phyloP scores from a whole-genome alignment of 768 basidiomycete genomes.

The Collybiopsis luxurians region DNA sequence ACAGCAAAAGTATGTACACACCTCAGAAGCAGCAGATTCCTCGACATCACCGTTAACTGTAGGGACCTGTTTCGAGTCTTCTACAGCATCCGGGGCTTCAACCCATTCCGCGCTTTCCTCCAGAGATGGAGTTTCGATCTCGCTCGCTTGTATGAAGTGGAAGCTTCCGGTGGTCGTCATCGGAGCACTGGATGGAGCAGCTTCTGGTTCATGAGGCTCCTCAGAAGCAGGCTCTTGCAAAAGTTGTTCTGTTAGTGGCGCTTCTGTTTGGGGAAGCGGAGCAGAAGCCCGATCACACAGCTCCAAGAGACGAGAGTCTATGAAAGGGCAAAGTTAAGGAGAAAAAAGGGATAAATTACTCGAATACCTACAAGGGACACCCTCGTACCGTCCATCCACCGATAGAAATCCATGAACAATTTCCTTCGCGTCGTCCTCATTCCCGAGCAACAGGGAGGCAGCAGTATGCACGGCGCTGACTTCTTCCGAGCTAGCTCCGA shows the following conservation, averaged over 20 bases:
- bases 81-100: constrained; percentile 41
- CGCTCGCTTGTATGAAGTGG: constrained; percentile 82
- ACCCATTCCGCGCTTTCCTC: constrained; percentile 58
- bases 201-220: constrained; percentile 28
- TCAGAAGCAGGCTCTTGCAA: constrained; percentile 16
- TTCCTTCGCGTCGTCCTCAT: constrained; percentile 49
- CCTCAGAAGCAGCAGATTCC: constrained; percentile 16
- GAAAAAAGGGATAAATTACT: neutral
- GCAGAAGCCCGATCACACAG: constrained; percentile 55
- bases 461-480: constrained; percentile 50
- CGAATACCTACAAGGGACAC: constrained; percentile 55
- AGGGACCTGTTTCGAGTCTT: constrained; percentile 16
- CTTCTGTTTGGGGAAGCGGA: constrained; percentile 38
- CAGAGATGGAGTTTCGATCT: constrained; percentile 56
- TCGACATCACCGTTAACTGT: constrained; percentile 29
- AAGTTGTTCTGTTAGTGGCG: constrained; percentile 23
- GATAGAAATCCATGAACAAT: constrained; percentile 54
- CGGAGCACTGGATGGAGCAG: constrained; percentile 30
- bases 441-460: constrained; percentile 53
- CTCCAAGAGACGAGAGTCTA: constrained; percentile 62
- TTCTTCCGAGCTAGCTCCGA: constrained; percentile 51
- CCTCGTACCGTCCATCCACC: constrained; percentile 57
- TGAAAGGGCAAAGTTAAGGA: constrained; percentile 4
- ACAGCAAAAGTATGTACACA: constrained; percentile 10
- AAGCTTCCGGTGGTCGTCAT: constrained; percentile 52